Evolutionary conservation across 2,329 filamentous ascomycete genomes (phyloP).

Genomic region (Westerdykella aurantiaca): DNA sequence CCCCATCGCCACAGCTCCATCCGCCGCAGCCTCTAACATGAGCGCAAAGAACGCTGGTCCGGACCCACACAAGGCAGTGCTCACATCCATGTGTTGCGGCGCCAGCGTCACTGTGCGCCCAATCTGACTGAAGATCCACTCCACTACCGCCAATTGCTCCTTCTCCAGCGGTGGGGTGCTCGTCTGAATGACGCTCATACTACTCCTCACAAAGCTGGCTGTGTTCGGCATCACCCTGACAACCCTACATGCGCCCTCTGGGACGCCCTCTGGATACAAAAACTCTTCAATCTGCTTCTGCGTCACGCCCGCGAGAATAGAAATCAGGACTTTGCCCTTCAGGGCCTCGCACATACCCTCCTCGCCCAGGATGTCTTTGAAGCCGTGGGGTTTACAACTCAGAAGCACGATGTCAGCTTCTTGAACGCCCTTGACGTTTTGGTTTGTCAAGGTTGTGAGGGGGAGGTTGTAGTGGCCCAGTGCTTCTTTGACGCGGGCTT

Average conservation of each 20-base stretch:
- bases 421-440: slow-evolving; percentile 63
- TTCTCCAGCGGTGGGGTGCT: slow-evolving; percentile 53
- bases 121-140: slow-evolving; percentile 71
- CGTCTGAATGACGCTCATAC: slow-evolving; percentile 71
- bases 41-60: slow-evolving; percentile 72
- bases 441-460: slow-evolving; percentile 63
- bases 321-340: slow-evolving; percentile 73
- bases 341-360: slow-evolving; percentile 67
- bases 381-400: slow-evolving; percentile 74
- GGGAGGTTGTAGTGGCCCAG: slow-evolving; percentile 58
- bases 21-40: slow-evolving; percentile 67
- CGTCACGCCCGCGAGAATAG: slow-evolving; percentile 72
- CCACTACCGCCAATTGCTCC: slow-evolving; percentile 53
- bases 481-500: slow-evolving; percentile 60
- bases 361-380: slow-evolving; percentile 60
- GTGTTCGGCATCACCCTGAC: slow-evolving; percentile 84
- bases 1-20: slow-evolving; percentile 75
- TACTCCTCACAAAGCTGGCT: slow-evolving; percentile 69
- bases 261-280: slow-evolving; percentile 52
- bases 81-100: slow-evolving; percentile 62
- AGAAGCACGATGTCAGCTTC: slow-evolving; percentile 70
- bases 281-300: slow-evolving; percentile 61
- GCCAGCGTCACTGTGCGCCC: slow-evolving; percentile 66
- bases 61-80: slow-evolving; percentile 67
- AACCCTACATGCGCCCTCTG: slow-evolving; percentile 53